Evolutionary conservation across 108 stramenopile species (phyloP), one percentile per base, ranked within the genome.

Genomic region (Fragilaria radians): DNA sequence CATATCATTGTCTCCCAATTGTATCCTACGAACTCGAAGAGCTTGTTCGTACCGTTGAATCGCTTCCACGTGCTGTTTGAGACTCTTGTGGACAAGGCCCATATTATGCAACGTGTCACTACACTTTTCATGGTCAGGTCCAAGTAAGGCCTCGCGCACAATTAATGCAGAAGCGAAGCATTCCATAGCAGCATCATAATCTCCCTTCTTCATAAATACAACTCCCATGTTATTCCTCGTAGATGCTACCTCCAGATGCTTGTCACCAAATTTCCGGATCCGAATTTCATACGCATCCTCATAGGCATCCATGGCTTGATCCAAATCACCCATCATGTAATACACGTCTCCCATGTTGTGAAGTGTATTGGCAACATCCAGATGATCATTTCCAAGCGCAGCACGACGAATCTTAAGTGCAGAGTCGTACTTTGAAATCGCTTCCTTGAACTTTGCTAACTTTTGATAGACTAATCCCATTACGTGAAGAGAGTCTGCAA

Each of bases 201-300:
- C 48, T 17, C 48, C 23, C 14, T 48, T 25, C 25, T 51, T 48
- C 28, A 61, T 47, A 19, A n/a, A 34, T 14, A 61, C 32, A n/a
- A 61, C 60, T 19, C 60, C 60, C 60, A 61, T 61, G 28, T 61
- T 61, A 28, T 61, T 61, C 14, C 23, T 46, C 14, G 60, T 61
- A 14, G 28, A 17, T 17, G 60, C 60, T 1, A 34, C 32, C 18
- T 61, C 60, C 23, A 51, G 48, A 34, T 61, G 19, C 18, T 61
- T 29, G 2, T 14, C 25, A 4, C 60, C 60, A 14, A 61, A 23
- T 48, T 49, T 4, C 9, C 3, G 4, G 19, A n/a, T 22, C 3
- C 55, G 25, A 23, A 46, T 56, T 46, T 27, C 28, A 28, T 56
- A 57, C 5, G 54, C 54, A 1, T 46, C 48, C 2, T 18, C 27